A percentile compares a stretch with the other conserved stretches of the same genome.
Evolutionary conservation across 331 rosid genomes (phyloP).

Genomic region (Quercus phellos): DNA sequence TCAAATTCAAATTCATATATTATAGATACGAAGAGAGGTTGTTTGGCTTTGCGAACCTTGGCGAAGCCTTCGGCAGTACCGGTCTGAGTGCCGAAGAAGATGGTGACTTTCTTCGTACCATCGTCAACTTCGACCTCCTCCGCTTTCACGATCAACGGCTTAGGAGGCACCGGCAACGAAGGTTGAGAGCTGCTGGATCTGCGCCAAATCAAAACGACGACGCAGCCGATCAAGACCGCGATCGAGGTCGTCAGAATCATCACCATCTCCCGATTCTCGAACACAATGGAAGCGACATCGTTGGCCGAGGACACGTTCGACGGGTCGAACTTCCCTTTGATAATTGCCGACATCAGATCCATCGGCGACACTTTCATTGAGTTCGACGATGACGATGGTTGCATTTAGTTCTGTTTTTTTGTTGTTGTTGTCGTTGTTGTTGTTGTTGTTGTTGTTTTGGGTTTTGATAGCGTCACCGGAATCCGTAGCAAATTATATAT

Average conservation of each 20-base stretch:
- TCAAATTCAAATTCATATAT: too few species aligned
- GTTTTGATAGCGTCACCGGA: too few species aligned
- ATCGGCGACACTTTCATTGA: constrained; percentile 73
- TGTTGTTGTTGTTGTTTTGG: too few species aligned
- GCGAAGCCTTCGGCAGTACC: constrained; percentile 99
- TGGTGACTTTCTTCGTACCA: constrained; percentile 72
- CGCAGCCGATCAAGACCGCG: constrained; percentile 76
- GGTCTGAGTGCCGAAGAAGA: constrained; percentile 96
- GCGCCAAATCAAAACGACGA: constrained; percentile 71
- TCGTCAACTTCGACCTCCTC: constrained; percentile 61
- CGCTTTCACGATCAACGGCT: constrained; percentile 40
- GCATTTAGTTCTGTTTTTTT: constrained; percentile 9
- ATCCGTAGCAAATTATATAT: too few species aligned
- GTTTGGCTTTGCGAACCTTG: constrained; percentile 40
- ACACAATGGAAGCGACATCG: constrained; percentile 38
- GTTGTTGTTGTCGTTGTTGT: too few species aligned
- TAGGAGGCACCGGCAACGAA: constrained; percentile 37
- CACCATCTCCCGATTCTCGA: constrained; percentile 73
- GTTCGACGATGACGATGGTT: constrained; percentile 46
- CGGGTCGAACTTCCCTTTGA: constrained; percentile 72
- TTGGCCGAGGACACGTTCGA: constrained; percentile 51
- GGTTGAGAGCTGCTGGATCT: constrained; percentile 43
- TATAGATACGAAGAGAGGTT: neutral
- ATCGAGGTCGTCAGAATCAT: constrained; percentile 77
- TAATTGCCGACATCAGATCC: constrained; percentile 85